Evolutionary conservation across 2,329 filamentous ascomycete species (phyloP).

Genomic region (Trichophyton simii): DNA sequence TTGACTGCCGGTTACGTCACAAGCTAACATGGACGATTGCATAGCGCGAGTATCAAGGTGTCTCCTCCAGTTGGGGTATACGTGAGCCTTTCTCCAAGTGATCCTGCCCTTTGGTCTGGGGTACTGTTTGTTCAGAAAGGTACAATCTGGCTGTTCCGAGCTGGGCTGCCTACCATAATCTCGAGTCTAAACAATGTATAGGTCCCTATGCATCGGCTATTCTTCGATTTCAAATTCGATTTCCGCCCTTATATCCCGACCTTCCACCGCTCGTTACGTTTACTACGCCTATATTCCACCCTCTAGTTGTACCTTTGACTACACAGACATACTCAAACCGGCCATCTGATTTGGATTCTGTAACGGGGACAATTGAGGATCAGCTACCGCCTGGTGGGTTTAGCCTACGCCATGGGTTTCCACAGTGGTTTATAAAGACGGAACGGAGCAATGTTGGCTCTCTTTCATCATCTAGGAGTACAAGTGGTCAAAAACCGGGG

Average conservation of each 20-base stretch:
- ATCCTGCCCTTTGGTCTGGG: conserved; percentile 76
- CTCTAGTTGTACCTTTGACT: conserved; percentile 81
- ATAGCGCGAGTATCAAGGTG: conserved; percentile 66
- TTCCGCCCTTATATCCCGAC: conserved; percentile 66
- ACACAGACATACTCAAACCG: conserved; percentile 85
- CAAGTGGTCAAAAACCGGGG: conserved; percentile 22
- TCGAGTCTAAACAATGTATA: conserved; percentile 25
- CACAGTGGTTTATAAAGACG: conserved; percentile 67
- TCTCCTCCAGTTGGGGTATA: conserved; percentile 78
- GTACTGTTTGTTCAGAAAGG: conserved; percentile 84
- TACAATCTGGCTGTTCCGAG: conserved; percentile 26
- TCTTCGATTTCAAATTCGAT: conserved; percentile 79
- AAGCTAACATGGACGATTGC: not conserved
- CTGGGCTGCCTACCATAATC: conserved; percentile 5
- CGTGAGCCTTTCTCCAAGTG: conserved; percentile 67
- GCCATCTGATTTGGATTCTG: conserved; percentile 55
- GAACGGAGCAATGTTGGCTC: conserved; percentile 32
- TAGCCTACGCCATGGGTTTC: conserved; percentile 80
- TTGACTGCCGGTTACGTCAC: not conserved
- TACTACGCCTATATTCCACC: conserved; percentile 87
- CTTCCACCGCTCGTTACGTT: conserved; percentile 78
- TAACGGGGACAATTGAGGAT: conserved; percentile 73
- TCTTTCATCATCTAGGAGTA: conserved; percentile 29
- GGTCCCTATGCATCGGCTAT: conserved; percentile 82
- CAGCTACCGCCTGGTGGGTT: conserved; percentile 78